phyloP scores from a whole-genome alignment of 2,329 filamentous ascomycete genomes.

The Plenodomus biglobosus region DNA sequence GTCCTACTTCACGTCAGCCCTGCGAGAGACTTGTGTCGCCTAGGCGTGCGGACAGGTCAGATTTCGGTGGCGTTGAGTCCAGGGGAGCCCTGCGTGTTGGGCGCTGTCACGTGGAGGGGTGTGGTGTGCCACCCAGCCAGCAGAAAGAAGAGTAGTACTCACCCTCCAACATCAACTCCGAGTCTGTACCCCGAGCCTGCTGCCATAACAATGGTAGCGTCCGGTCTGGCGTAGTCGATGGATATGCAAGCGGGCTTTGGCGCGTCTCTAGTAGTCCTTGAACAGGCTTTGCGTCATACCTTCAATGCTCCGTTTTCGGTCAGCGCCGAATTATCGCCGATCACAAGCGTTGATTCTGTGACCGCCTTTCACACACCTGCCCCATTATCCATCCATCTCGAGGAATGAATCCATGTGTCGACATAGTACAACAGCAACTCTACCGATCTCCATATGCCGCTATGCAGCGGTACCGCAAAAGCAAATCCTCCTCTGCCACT shows the following conservation, averaged over 20 bases:
- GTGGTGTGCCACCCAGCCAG: background rate
- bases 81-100: constrained; percentile 2
- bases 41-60: background rate
- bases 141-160: constrained; percentile 11
- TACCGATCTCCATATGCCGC: too few relatives aligned
- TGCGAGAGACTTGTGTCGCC: background rate
- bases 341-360: too few relatives aligned
- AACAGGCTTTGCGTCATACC: background rate
- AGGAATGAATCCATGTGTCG: too few relatives aligned
- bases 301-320: too few relatives aligned
- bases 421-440: too few relatives aligned
- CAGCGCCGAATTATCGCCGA: too few relatives aligned
- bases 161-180: constrained; percentile 42
- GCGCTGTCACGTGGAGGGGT: background rate
- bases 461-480: too few relatives aligned
- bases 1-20: constrained; percentile 38
- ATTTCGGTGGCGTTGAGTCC: background rate
- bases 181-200: constrained; percentile 28
- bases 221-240: background rate
- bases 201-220: background rate
- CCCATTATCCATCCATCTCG: too few relatives aligned
- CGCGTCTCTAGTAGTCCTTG: background rate
- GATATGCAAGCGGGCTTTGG: background rate
- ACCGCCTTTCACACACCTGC: too few relatives aligned
- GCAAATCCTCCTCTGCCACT: too few relatives aligned